Percentiles rank a stretch among this genome's conserved stretches.
Conservation (phyloP, 148 eudicot species). For the Heliosperma pusillum region DNA sequence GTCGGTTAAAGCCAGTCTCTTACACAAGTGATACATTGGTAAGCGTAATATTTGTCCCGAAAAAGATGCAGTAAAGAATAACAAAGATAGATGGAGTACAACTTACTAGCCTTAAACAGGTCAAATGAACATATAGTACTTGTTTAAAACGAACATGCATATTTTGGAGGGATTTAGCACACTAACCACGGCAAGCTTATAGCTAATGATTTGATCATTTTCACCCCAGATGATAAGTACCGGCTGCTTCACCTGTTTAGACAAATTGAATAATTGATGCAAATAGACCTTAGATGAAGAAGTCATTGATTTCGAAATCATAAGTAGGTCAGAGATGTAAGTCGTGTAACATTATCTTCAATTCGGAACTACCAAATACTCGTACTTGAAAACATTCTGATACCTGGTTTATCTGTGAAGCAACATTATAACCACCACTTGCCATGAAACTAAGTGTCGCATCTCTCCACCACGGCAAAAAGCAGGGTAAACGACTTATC, state of each 20-base stretch:
- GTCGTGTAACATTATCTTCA: too few relatives aligned
- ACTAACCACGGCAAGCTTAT: conserved; percentile 78
- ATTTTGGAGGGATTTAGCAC: conserved; percentile 18
- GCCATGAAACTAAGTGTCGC: conserved; percentile 74
- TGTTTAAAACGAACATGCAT: background rate
- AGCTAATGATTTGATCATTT: conserved; percentile 73
- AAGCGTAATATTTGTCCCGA: too few relatives aligned
- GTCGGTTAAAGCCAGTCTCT: too few relatives aligned
- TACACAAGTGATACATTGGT: too few relatives aligned
- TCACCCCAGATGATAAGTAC: conserved; percentile 85
- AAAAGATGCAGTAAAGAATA: too few relatives aligned
- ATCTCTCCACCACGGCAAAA: conserved; percentile 91
- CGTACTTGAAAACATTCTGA: background rate
- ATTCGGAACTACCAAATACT: background rate
- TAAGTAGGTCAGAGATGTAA: too few relatives aligned
- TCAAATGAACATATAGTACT: background rate
- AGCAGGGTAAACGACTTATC: conserved; percentile 88
- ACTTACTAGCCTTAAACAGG: background rate
- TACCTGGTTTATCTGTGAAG: conserved; percentile 48
- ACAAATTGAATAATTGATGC: background rate
- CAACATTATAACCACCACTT: conserved; percentile 80
- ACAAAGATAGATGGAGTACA: background rate
- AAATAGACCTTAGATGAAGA: background rate
- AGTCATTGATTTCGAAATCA: too few relatives aligned
- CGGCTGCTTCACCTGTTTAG: conserved; percentile 63